Conservation (phyloP, 371 early-diverging fungal species). For the Parasitella parasitica region DNA sequence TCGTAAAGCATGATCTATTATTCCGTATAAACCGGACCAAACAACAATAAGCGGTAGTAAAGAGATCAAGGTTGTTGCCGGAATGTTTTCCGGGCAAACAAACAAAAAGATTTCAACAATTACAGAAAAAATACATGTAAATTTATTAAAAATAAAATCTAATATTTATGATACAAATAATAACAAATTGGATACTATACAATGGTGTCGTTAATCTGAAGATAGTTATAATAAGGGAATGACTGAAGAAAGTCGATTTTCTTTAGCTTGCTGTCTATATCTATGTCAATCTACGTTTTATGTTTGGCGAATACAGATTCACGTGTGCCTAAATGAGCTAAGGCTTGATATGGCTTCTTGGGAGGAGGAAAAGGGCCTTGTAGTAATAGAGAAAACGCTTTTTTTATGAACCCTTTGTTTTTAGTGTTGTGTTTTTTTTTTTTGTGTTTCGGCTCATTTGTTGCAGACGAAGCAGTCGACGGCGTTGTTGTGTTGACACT, state of each 20-base stretch:
- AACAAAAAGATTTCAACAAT: no score
- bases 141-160: neutral
- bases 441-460: neutral
- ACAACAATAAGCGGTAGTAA: no score
- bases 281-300: neutral
- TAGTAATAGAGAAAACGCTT: conserved; percentile 5
- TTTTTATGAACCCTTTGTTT: conserved; percentile 5
- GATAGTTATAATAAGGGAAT: neutral
- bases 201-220: neutral
- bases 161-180: no score
- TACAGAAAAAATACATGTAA: neutral
- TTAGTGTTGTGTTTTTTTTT: neutral
- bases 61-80: no score
- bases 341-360: conserved; percentile 24
- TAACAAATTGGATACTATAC: neutral
- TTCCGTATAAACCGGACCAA: no score
- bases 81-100: no score
- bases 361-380: conserved; percentile 38
- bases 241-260: neutral
- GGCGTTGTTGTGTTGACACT: neutral
- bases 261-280: neutral
- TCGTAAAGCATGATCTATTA: no score
- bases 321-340: conserved; percentile 27
- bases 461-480: neutral
- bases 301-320: conserved; percentile 21